Percentiles rank a stretch among this genome's conserved stretches.
Evolutionary conservation across 306 rosid species (phyloP).

Genomic region (Calophaca sinica): DNA sequence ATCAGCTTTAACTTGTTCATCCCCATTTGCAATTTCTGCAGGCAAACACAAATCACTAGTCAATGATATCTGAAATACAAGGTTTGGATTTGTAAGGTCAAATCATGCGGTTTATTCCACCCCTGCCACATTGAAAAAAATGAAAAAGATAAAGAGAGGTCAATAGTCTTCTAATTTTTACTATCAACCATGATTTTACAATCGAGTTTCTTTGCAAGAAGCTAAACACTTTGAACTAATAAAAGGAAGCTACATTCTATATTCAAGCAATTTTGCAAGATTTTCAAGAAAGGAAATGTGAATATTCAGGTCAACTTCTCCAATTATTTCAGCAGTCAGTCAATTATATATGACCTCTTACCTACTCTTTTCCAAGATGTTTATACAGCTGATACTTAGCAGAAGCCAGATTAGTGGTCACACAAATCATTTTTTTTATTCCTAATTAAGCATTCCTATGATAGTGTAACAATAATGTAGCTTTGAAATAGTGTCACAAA

Average conservation of each 20-base stretch:
- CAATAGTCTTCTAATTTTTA: constrained; percentile 9
- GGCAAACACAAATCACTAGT: constrained; percentile 44
- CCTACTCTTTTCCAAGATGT: constrained; percentile 5
- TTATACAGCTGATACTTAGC: neutral
- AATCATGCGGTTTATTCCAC: constrained; percentile 17
- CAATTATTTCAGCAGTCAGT: constrained; percentile 17
- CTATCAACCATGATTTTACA: constrained; percentile 16
- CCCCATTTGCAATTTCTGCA: constrained; percentile 87
- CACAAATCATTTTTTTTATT: constrained; percentile 4
- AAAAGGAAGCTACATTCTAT: constrained; percentile 19
- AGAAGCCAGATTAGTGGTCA: constrained; percentile 34
- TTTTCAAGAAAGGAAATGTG: constrained; percentile 37
- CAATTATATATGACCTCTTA: constrained; percentile 27
- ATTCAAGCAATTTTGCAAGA: constrained; percentile 38
- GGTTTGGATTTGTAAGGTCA: constrained; percentile 27
- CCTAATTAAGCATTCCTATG: constrained; percentile 25
- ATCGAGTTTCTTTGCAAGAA: constrained; percentile 35
- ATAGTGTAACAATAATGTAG: constrained; percentile 1
- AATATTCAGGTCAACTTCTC: constrained; percentile 13
- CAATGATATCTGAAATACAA: constrained; percentile 23
- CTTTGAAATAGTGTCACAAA: constrained; percentile 18
- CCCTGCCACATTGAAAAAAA: constrained; percentile 14
- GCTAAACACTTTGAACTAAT: constrained; percentile 4
- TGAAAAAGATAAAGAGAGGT: constrained; percentile 10
- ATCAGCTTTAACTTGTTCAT: constrained; percentile 91